Evolutionary conservation across 495 filamentous ascomycete species (phyloP).

Genomic region (Apodospora peruviana): DNA sequence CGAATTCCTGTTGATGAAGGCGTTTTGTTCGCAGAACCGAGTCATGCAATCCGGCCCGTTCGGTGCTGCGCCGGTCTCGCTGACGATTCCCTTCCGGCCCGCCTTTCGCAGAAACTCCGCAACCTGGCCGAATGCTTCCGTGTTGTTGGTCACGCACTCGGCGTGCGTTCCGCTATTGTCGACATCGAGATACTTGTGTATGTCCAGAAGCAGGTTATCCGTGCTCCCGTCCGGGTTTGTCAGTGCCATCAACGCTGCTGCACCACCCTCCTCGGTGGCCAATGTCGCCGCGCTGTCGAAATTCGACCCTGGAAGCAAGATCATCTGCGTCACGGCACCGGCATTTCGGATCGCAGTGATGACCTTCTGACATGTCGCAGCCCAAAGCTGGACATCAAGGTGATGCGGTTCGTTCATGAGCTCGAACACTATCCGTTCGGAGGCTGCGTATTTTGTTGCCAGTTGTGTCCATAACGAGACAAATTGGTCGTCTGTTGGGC

Average conservation of each 20-base stretch:
- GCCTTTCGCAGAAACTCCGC: conserved; percentile 43
- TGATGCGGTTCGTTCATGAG: conserved; percentile 61
- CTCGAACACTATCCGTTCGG: conserved; percentile 51
- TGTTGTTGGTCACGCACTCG: conserved; percentile 48
- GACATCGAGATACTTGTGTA: conserved; percentile 49
- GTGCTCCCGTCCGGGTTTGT: conserved; percentile 50
- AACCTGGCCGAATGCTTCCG: conserved; percentile 41
- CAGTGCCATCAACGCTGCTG: conserved; percentile 41
- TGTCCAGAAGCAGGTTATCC: conserved; percentile 50
- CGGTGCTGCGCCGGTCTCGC: conserved; percentile 47
- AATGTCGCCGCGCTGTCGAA: conserved; percentile 46
- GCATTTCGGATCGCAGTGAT: conserved; percentile 55
- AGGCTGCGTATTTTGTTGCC: conserved; percentile 46
- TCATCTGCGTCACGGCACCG: conserved; percentile 53
- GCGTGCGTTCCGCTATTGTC: conserved; percentile 51
- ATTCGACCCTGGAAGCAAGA: conserved; percentile 39
- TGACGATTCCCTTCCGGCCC: conserved; percentile 46
- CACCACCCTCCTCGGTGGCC: conserved; percentile 37
- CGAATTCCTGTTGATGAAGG: conserved; percentile 41
- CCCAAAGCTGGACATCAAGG: conserved; percentile 44
- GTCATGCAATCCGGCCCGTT: conserved; percentile 25
- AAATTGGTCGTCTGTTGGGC: conserved; percentile 52
- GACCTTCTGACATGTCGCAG: conserved; percentile 46
- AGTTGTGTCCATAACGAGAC: conserved; percentile 51
- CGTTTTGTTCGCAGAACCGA: conserved; percentile 42